Base-by-base conservation (phyloP, 2,329 filamentous ascomycete species). In the Ophiocordyceps camponoti-saundersi region DNA sequence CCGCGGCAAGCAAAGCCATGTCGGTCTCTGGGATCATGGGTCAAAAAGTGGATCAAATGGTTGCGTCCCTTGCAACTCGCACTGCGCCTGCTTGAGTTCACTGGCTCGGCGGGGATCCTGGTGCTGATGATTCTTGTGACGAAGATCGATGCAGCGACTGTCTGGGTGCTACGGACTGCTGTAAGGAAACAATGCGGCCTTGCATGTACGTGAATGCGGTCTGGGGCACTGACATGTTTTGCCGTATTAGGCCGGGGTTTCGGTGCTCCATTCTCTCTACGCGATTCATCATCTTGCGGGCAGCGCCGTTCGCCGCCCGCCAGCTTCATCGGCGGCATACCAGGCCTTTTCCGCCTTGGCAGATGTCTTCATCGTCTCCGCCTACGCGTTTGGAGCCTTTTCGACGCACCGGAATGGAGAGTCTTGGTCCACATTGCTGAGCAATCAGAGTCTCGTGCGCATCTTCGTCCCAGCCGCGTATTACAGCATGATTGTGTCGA, bases 291-390 rank as follows among this genome's bases (percentile, higher is more conserved):
- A 95, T 60, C 76, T 93, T 39, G 70, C 76, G 15, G 77, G 85
- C 30, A 77, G 80, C 36, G 75, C 85, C 1, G 78, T 77, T 44
- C 75, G 72, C 42, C 79, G 88, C 46, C 79, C 88, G 0, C 80
- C 90, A 0, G 81, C 72, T 3, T 94, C 86, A 21, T 85, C 87
- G 18, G 81, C 86, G 15, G 90, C 86, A 52, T 96, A 96, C 63
- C 87, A 93, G 63, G 66, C 92, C 48, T 96, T 95, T 60, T 79
- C 88, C 3, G 71, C 77, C 12, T 66, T 87, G 42, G 75, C 83
- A 41, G 90, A 96, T 60, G 57, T 78, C 15, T 66, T 65, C 12
- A 63, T 74, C 42, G 53, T 75, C 23, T 69, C 73, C 10, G 64
- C 80, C 36, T 82, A 76, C 56, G 67, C 68, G 7, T 80, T 76